phyloP scores from a whole-genome alignment of 129 eudicot genomes.

The Artemisia argyi region DNA sequence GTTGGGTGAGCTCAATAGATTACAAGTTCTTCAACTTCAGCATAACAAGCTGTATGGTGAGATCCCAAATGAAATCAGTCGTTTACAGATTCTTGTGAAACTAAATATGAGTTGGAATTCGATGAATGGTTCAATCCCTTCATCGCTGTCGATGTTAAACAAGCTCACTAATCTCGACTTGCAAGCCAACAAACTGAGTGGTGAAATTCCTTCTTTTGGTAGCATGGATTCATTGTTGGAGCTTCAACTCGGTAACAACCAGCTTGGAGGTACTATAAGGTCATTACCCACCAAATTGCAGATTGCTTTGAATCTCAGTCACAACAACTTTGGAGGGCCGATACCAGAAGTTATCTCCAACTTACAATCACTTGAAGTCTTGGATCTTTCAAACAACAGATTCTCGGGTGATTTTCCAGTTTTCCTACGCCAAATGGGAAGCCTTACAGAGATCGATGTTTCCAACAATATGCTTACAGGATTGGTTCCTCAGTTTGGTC shows the following conservation, averaged over 20 bases:
- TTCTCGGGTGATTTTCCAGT: slow-evolving; percentile 62
- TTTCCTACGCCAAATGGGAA: slow-evolving; percentile 31
- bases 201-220: slow-evolving; percentile 52
- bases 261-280: slow-evolving; percentile 49
- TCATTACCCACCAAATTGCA: slow-evolving; percentile 52
- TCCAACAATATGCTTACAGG: slow-evolving; percentile 70
- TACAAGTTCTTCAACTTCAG: slow-evolving; percentile 63
- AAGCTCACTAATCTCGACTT: slow-evolving; percentile 52
- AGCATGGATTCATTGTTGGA: slow-evolving; percentile 49
- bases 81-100: slow-evolving; percentile 36
- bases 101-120: slow-evolving; percentile 68
- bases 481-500: slow-evolving; percentile 37
- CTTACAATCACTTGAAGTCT: slow-evolving; percentile 50
- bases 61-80: slow-evolving; percentile 51
- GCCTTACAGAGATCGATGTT: slow-evolving; percentile 50
- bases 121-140: slow-evolving; percentile 54
- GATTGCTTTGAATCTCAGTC: slow-evolving; percentile 73
- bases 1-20: slow-evolving; percentile 50
- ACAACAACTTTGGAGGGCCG: slow-evolving; percentile 53
- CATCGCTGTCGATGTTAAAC: slow-evolving; percentile 46
- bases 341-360: slow-evolving; percentile 42
- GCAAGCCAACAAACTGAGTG: slow-evolving; percentile 52
- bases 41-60: slow-evolving; percentile 49
- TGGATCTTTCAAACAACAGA: slow-evolving; percentile 78
- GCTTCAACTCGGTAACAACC: slow-evolving; percentile 76